Evolutionary conservation across 78 protist species (phyloP).

Genomic region (Dictyostelium discoideum): DNA sequence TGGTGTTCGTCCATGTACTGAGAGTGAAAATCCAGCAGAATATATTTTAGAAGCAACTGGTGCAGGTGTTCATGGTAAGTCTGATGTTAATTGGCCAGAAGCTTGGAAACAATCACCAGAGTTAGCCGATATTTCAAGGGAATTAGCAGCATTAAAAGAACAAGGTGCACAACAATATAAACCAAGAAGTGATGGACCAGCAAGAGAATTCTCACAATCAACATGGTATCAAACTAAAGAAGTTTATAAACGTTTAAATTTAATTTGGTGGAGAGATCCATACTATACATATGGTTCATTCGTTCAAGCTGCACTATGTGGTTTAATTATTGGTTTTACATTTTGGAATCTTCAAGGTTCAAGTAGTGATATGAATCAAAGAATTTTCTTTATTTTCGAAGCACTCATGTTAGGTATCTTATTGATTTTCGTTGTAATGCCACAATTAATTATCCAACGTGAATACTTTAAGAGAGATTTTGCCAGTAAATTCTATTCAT

Average conservation of each 20-base stretch:
- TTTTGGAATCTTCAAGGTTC: background rate
- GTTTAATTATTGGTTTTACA: constrained; percentile 59
- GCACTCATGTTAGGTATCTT: constrained; percentile 73
- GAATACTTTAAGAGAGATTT: constrained; percentile 64
- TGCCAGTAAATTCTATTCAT: constrained; percentile 58
- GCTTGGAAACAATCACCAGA: constrained; percentile 62
- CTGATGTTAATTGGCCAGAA: constrained; percentile 52
- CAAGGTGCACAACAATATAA: background rate
- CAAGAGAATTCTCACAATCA: constrained; percentile 42
- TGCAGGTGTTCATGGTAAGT: constrained; percentile 68
- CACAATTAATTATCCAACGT: constrained; percentile 59
- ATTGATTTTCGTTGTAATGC: constrained; percentile 56
- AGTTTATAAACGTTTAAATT: constrained; percentile 39
- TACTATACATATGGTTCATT: constrained; percentile 23
- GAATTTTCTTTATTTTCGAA: constrained; percentile 36
- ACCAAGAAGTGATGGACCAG: background rate
- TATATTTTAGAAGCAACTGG: constrained; percentile 81
- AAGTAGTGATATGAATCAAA: constrained; percentile 40
- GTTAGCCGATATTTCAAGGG: background rate
- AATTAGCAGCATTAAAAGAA: background rate
- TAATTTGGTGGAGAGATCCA: constrained; percentile 70
- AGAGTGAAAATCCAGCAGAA: constrained; percentile 83
- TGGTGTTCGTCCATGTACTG: constrained; percentile 51
- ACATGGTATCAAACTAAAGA: background rate
- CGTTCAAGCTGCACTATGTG: background rate